Evolutionary conservation across 2,329 filamentous ascomycete species (phyloP), one percentile per base, ranked within the genome.

Genomic region (Calonectria naviculata): DNA sequence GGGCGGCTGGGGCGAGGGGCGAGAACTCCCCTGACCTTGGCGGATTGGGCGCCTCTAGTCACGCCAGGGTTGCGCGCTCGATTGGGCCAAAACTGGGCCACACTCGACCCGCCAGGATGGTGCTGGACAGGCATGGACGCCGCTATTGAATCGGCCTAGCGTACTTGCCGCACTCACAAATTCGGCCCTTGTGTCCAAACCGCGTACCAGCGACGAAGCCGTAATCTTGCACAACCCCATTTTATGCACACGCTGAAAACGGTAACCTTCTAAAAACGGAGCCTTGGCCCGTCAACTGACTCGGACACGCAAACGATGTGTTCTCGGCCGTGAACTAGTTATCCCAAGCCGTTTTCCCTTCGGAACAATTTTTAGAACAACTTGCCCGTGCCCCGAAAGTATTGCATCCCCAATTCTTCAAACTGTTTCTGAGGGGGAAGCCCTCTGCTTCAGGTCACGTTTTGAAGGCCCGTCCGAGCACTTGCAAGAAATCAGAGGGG

Each of bases 161-260:
- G 62, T 65, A 17, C 62, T 54, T 49, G 62, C 62, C 62, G 62
- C 62, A 52, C 31, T 62, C 36, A 62, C 38, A 47, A 31, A 24
- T n/a, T 61, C 41, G 41, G n/a, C 26, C 42, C 19, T 46, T 47
- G 15, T 46, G 31, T 34, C 31, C 31, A 34, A 10, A 34, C 6
- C n/a, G n/a, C 49, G 38, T 41, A n/a, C n/a, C 38, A n/a, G n/a
- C n/a, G n/a, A n/a, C n/a, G n/a, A n/a, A 24, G 9, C 21, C 21
- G n/a, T 24, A n/a, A 38, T 36, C n/a, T 56, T 56, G 52, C 52
- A 56, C 52, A 56, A 56, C n/a, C n/a, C n/a, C n/a, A n/a, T n/a
- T n/a, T n/a, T n/a, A n/a, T n/a, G n/a, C n/a, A n/a, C n/a, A n/a
- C n/a, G n/a, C 29, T 54, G 52, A 56, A 56, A 56, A 56, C 52